Percentiles rank a stretch among this genome's conserved stretches.
phyloP scores from a whole-genome alignment of 2,329 filamentous ascomycete species.

The Xylaria sp. region DNA sequence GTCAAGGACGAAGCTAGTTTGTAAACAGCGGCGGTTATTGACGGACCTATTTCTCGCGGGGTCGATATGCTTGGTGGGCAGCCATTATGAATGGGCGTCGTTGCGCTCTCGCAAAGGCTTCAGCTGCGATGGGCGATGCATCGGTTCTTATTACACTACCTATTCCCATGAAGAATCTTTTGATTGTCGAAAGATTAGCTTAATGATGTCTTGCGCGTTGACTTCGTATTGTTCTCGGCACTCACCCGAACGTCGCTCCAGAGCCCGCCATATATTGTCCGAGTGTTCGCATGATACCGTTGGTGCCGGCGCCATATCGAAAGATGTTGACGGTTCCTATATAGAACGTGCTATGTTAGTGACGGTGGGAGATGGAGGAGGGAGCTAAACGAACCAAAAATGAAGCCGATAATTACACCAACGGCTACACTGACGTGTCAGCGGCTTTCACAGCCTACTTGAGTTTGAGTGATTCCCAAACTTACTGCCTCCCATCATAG shows the following conservation, averaged over 20 bases:
- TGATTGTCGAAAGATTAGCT: slow-evolving; percentile 37
- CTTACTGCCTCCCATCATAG: slow-evolving; percentile 98
- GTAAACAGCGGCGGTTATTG: not conserved
- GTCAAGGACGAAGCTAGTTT: not conserved
- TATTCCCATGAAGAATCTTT: slow-evolving; percentile 96
- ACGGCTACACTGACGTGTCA: slow-evolving; percentile 71
- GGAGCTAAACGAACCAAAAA: slow-evolving; percentile 74
- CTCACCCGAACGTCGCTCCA: slow-evolving; percentile 93
- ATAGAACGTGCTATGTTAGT: slow-evolving; percentile 28
- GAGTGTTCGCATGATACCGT: slow-evolving; percentile 92
- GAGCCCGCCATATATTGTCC: slow-evolving; percentile 98
- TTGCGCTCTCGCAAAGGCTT: slow-evolving; percentile 80
- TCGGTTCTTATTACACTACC: slow-evolving; percentile 96
- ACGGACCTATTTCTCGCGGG: slow-evolving; percentile 45
- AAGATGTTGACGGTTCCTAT: slow-evolving; percentile 93
- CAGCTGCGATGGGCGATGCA: slow-evolving; percentile 77
- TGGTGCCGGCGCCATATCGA: slow-evolving; percentile 90
- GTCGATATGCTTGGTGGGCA: slow-evolving; percentile 54
- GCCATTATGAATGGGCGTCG: slow-evolving; percentile 77
- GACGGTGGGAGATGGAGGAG: not conserved
- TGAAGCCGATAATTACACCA: slow-evolving; percentile 95
- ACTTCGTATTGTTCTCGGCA: slow-evolving; percentile 8
- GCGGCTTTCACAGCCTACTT: slow-evolving; percentile 12
- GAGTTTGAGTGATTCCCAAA: slow-evolving; percentile 41
- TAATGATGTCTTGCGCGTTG: not conserved